Base-by-base conservation (phyloP, 2,329 filamentous ascomycete genomes). In the Alternaria postmessia region DNA sequence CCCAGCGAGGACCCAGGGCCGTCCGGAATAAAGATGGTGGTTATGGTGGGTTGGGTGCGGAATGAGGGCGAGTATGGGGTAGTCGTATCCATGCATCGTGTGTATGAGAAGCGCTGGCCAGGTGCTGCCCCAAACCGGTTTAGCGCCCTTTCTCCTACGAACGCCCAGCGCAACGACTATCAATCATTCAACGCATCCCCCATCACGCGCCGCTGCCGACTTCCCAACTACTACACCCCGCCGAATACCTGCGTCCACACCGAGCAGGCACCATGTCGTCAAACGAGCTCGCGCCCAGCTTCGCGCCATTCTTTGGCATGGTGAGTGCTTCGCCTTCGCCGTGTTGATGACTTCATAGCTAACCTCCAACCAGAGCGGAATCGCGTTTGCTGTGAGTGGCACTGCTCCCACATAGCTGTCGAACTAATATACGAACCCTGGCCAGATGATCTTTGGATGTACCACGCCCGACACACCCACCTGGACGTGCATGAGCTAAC, bases 271-370 rank as follows among this genome's bases (percentile, higher is more conserved):
- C 4, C 61, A 72, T 72, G 68, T 65, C 65, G 53, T 66, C 63
- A 18, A 64, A 72, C 30, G 63, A 66, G 52, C 59, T 70, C 64
- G 84, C 89, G 61, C 92, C 92, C 72, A 91, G 91, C 81, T 94
- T 94, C 78, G 92, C 92, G 82, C 91, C 91, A 72, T 95, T 94
- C 84, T 86, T 94, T 78, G 92, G 92, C 84, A 93, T 94, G 91
- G 91, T 93, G 84, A 81, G 89, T 82, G 61, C 49, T 56, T 24
- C 54, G 51, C 46, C 39, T 42, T 24, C 54, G 51, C 46, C 36
- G 43, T 52, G 36, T 22, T 48, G 54, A 71, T 71, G 67, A 59
- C 61, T 67, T 71, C 65, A 69, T 69, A 62, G 76, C 80, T 81
- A 78, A 82, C 75, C 62, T 26, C 30, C 18, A 18, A 42, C 52